Conservation (phyloP, 257 asterid genomes). For the Fraxinus pennsylvanica region DNA sequence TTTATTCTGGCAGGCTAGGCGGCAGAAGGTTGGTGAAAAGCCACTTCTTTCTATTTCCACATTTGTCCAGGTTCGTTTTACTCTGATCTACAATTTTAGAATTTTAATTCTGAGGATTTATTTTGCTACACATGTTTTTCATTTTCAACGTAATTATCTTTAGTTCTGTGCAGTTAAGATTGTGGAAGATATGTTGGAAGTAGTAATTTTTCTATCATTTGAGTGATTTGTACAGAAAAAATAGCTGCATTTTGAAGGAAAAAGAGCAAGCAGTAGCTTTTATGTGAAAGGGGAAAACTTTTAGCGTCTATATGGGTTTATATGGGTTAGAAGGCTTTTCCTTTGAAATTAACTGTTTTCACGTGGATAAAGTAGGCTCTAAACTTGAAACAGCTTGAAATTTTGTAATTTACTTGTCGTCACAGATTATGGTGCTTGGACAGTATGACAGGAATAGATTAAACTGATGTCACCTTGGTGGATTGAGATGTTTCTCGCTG, state of each 20-base stretch:
- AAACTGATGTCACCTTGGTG: not conserved
- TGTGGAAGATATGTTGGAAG: not conserved
- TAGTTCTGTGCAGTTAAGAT: not conserved
- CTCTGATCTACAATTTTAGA: conserved; percentile 22
- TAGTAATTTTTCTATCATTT: not conserved
- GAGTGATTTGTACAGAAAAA: not conserved
- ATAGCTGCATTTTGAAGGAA: not conserved
- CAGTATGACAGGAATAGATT: too few species aligned
- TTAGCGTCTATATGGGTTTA: not conserved
- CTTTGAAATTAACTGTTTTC: too few species aligned
- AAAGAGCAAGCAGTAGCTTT: not conserved
- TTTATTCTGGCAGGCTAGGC: conserved; percentile 63
- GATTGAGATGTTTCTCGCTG: not conserved
- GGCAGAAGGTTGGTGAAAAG: conserved; percentile 90
- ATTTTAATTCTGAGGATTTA: conserved; percentile 12
- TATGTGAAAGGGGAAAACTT: not conserved
- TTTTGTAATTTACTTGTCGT: not conserved
- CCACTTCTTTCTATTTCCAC: conserved; percentile 78
- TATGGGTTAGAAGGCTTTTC: not conserved
- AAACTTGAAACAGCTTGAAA: not conserved
- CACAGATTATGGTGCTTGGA: not conserved
- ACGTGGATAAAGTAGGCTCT: not conserved
- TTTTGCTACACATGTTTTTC: conserved; percentile 13
- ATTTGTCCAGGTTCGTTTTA: conserved; percentile 64
- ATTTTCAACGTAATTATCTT: not conserved